Conservation (phyloP, 139 green algal species). For the Asterochloris erici region DNA sequence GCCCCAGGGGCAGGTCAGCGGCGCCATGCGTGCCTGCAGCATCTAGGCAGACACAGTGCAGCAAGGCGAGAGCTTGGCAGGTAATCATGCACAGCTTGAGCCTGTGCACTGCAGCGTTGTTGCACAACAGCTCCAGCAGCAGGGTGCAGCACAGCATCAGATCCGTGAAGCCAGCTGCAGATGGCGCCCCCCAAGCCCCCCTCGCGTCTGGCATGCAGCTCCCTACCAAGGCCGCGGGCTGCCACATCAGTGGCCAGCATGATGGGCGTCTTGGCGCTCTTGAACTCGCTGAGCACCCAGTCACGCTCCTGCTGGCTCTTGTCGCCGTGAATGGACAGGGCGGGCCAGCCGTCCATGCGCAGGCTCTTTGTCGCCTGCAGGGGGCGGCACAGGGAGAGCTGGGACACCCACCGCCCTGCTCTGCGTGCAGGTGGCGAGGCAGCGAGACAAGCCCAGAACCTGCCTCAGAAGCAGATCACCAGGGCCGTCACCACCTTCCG, state of each 20-base stretch:
- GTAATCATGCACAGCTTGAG: too few species aligned
- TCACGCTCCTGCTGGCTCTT: constrained; percentile 95
- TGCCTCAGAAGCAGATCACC: background rate
- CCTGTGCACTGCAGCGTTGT: too few species aligned
- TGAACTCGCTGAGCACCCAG: constrained; percentile 91
- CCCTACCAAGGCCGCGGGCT: constrained; percentile 81
- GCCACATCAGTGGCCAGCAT: constrained; percentile 96
- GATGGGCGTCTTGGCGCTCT: constrained; percentile 74
- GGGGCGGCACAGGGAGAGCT: too few species aligned
- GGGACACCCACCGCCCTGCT: too few species aligned
- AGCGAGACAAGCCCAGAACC: background rate
- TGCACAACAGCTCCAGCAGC: too few species aligned
- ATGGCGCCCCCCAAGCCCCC: background rate
- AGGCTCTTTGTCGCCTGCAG: constrained; percentile 74
- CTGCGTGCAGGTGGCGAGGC: too few species aligned
- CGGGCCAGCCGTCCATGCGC: constrained; percentile 80
- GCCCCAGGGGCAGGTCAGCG: too few species aligned
- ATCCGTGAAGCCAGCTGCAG: too few species aligned
- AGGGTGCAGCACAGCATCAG: too few species aligned
- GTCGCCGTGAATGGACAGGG: constrained; percentile 89
- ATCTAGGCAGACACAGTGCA: too few species aligned
- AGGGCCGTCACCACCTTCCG: background rate
- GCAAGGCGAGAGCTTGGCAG: too few species aligned
- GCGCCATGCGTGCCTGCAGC: too few species aligned
- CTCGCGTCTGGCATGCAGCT: background rate